A percentile compares a stretch with the other conserved stretches of the same genome.
phyloP scores from a whole-genome alignment of 2,329 filamentous ascomycete species.

The Berkeleyomyces rouxiae region DNA sequence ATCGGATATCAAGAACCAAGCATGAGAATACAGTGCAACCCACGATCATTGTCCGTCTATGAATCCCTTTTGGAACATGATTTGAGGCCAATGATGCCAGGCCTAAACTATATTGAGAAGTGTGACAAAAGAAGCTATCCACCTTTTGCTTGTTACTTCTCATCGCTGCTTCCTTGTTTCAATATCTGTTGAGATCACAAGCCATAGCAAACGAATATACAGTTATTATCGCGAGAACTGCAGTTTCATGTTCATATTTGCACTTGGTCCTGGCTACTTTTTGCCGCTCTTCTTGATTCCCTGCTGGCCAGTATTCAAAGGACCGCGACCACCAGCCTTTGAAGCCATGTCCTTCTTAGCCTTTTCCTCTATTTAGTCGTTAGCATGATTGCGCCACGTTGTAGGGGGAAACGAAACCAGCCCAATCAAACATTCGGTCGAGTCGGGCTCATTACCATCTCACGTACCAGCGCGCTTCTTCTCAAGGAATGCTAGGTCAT shows the following conservation, averaged over 20 bases:
- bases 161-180: background rate
- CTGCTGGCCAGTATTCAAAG: constrained; percentile 65
- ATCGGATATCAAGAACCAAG: too few relatives aligned
- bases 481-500: constrained; percentile 65
- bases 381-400: background rate
- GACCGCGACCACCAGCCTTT: constrained; percentile 74
- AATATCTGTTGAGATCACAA: background rate
- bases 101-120: too few relatives aligned
- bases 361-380: constrained; percentile 48
- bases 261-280: constrained; percentile 43
- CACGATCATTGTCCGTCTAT: too few relatives aligned
- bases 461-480: constrained; percentile 66
- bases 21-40: too few relatives aligned
- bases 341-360: constrained; percentile 70
- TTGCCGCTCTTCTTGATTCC: constrained; percentile 98
- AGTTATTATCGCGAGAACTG: background rate
- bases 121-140: too few relatives aligned
- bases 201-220: background rate
- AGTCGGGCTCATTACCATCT: background rate
- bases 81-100: too few relatives aligned
- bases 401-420: background rate
- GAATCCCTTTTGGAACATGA: too few relatives aligned
- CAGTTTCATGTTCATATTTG: background rate
- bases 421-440: background rate
- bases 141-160: background rate